Conservation (phyloP, 2,329 filamentous ascomycete species). For the Stenocarpella maydis region DNA sequence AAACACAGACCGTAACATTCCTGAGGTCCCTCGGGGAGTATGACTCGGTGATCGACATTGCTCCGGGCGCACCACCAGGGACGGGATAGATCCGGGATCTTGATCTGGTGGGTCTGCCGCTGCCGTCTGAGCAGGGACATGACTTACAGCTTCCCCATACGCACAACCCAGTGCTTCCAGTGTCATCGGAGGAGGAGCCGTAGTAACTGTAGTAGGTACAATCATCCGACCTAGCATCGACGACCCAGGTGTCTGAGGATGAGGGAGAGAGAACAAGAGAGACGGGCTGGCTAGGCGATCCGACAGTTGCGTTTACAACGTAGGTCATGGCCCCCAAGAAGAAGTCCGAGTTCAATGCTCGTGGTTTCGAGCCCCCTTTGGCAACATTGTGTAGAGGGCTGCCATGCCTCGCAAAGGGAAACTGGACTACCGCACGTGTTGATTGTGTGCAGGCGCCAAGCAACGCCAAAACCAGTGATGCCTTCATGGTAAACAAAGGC, state of each 20-base stretch:
- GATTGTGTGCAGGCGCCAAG: constrained; percentile 11
- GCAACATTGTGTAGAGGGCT: not conserved
- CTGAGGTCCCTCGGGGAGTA: not conserved
- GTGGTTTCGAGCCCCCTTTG: not conserved
- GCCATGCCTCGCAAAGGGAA: constrained; percentile 27
- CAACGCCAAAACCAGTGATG: constrained; percentile 26
- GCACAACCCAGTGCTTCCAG: constrained; percentile 30
- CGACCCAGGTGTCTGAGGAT: constrained; percentile 42
- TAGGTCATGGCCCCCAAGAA: constrained; percentile 37
- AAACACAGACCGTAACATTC: not conserved
- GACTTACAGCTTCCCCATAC: constrained; percentile 40
- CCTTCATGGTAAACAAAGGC: constrained; percentile 30
- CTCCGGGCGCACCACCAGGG: not conserved
- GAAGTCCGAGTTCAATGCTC: constrained; percentile 25
- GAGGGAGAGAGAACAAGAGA: constrained; percentile 41
- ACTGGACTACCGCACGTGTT: constrained; percentile 24
- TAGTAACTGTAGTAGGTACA: constrained; percentile 31
- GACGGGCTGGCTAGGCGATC: constrained; percentile 43
- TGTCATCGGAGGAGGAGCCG: not conserved
- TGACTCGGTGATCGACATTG: constrained; percentile 3
- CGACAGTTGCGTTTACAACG: constrained; percentile 40
- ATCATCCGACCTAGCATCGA: constrained; percentile 35
- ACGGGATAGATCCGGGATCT: not conserved
- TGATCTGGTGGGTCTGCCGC: not conserved
- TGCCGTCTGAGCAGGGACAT: not conserved